A percentile compares a stretch with the other conserved stretches of the same genome.
These are phyloP conservation scores for Nicotiana otophora DNA, from an alignment of 257 asterid genomes.

Conservation along the genomic window DNA sequence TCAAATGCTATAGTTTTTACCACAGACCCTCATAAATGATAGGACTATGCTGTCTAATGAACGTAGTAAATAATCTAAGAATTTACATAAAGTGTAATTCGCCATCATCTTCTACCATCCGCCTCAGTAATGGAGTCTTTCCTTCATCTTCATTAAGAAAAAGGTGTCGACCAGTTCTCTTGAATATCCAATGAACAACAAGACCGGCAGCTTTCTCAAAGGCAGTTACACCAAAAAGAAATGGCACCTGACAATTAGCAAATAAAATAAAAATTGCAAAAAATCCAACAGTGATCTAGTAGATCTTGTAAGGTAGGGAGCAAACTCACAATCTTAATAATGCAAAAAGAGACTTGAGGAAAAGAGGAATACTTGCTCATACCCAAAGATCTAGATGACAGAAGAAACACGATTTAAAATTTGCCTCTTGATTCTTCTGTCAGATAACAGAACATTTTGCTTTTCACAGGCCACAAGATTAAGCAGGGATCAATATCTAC, in stretches of 20 bases:
- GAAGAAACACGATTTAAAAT: neutral
- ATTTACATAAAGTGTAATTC: slow-evolving; percentile 66
- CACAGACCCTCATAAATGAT: slow-evolving; percentile 3
- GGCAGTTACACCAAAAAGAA: slow-evolving; percentile 90
- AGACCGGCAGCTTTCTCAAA: slow-evolving; percentile 69
- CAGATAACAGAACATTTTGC: neutral
- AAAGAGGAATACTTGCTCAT: neutral
- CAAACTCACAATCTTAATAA: neutral
- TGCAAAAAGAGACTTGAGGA: neutral
- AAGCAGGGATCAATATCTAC: neutral
- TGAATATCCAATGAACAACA: slow-evolving; percentile 83
- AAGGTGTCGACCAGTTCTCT: slow-evolving; percentile 95
- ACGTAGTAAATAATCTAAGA: neutral
- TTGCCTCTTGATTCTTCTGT: neutral
- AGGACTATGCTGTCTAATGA: neutral
- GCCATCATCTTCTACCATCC: slow-evolving; percentile 73
- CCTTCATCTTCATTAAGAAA: slow-evolving; percentile 80
- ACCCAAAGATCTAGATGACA: neutral
- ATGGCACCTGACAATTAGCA: slow-evolving; percentile 65
- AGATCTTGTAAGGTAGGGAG: neutral
- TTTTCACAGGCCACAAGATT: neutral
- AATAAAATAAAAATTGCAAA: neutral
- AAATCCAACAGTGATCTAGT: neutral
- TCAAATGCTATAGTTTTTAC: neutral
- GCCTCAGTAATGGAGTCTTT: slow-evolving; percentile 76